Base-by-base conservation (phyloP, 148 eudicot genomes). In the Chenopodium suecicum region DNA sequence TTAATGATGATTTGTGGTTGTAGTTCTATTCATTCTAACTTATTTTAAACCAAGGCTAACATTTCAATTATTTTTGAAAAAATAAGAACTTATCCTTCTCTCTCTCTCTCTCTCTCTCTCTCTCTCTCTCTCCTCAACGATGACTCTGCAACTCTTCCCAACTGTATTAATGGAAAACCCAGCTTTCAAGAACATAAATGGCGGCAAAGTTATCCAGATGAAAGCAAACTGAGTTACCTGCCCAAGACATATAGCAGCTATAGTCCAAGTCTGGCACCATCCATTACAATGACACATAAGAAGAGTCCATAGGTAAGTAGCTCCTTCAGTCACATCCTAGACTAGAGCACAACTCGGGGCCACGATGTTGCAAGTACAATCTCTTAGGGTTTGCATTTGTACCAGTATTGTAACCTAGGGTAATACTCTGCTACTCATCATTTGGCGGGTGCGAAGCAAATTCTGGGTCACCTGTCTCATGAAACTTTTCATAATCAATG, bases 281-380 rank as follows among this genome's bases (percentile, higher is more conserved):
- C 98, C 99, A 79, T 95, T 95, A 82, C 99, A 95, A 81, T 93
- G 99, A 74, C 93, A 95, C 98, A 95, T 92, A 58, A 98, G 98
- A 71, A 95, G 80, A 73, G 99, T 95, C 99, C 99, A 95, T 48
- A 95, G 84, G 78, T 95, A 93, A 23, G 92, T 87, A 58, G 94
- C 92, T 77, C 98, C 97, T 80, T 95, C 99, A 27, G 76, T 81
- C 93, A 95, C 88, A 29, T 89, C 88, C 99, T 97, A 93, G 46
- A 92, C 79, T 34, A 95, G 62, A 81, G 88, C 89, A 76, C 85
- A 81, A 82, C 98, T 95, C 69, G 90, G 72, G 82, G 98, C 88
- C 97, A 65, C 99, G 92, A 72, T 95, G 99, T 81, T 91, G 92
- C 85, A 95, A 84, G 22, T 93, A 95, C 37, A 95, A 97, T 34